Evolutionary conservation across 345 rosid genomes (phyloP).

Genomic region (Brassica napus): DNA sequence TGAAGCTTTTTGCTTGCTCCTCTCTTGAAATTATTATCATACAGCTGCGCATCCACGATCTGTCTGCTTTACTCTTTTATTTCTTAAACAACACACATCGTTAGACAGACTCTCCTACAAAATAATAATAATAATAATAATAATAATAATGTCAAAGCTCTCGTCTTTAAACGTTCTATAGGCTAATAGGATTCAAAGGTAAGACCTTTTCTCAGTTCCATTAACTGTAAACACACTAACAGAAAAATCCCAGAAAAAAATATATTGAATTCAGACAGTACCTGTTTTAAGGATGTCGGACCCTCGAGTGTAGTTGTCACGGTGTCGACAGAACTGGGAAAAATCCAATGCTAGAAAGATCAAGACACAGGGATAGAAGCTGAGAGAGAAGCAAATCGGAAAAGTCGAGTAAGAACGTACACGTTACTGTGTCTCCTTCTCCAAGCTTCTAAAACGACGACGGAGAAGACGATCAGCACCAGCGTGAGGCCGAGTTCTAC

Average conservation of each 20-base stretch:
- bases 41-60: no score
- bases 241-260: background rate
- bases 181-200: background rate
- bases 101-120: no score
- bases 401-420: background rate
- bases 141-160: background rate
- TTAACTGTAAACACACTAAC: background rate
- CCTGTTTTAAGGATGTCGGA: slow-evolving; percentile 78
- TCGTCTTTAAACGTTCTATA: background rate
- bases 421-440: no score
- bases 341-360: background rate
- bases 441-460: no score
- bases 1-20: background rate
- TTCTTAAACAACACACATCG: background rate
- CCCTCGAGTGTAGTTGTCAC: slow-evolving; percentile 65
- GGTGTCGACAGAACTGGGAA: slow-evolving; percentile 58
- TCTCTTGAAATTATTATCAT: slow-evolving; percentile 37
- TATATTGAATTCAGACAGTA: slow-evolving; percentile 27
- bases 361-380: background rate
- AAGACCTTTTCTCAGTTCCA: background rate
- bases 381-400: no score
- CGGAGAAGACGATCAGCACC: no score
- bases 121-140: no score
- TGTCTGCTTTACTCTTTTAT: no score
- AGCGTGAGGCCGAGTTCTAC: no score